phyloP scores from a whole-genome alignment of 2,329 filamentous ascomycete species.

The Aspergillus amoenus region DNA sequence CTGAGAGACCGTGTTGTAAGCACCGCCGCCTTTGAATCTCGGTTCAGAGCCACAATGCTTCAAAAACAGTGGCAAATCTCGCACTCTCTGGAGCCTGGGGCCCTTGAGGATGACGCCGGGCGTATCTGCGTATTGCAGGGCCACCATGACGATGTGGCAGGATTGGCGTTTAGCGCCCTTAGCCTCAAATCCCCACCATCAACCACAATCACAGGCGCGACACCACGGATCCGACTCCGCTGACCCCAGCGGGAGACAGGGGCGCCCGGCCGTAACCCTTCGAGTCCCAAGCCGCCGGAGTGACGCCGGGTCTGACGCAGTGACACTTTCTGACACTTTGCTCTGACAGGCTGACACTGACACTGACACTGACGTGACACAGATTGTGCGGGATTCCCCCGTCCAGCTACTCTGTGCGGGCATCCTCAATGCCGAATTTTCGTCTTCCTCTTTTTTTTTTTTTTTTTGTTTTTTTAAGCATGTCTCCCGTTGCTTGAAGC shows the following conservation, averaged over 20 bases:
- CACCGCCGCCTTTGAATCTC: background rate
- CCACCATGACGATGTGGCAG: background rate
- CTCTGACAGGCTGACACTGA: constrained; percentile 4
- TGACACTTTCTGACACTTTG: background rate
- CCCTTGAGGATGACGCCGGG: background rate
- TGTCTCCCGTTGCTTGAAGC: too few species aligned
- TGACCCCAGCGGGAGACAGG: background rate
- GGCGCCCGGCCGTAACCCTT: background rate
- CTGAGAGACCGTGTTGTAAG: background rate
- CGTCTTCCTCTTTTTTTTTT: background rate
- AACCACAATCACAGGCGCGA: background rate
- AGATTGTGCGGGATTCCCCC: constrained; percentile 1
- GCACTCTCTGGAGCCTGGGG: background rate
- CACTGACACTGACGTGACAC: constrained; percentile 1
- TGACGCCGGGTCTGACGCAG: background rate
- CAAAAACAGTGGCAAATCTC: background rate
- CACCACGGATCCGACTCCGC: constrained; percentile 2
- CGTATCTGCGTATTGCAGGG: background rate
- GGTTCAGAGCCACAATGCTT: background rate
- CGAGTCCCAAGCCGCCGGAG: background rate
- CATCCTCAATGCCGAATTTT: background rate
- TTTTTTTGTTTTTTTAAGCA: background rate
- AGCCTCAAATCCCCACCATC: background rate
- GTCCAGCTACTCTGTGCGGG: background rate
- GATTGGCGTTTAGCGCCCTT: background rate